Conservation (phyloP, 257 asterid genomes). For the Osmanthus fragrans region DNA sequence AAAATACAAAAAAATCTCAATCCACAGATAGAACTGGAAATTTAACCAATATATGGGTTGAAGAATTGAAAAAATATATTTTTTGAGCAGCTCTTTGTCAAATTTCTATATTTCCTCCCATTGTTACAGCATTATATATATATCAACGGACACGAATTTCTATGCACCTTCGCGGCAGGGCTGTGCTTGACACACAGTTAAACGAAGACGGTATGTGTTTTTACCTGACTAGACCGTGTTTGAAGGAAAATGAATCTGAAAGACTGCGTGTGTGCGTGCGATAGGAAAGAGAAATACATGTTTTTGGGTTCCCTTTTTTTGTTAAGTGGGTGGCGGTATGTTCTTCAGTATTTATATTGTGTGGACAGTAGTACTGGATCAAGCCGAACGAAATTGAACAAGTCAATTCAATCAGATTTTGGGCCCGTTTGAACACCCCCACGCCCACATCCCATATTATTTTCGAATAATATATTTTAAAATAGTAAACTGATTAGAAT, state of each 20-base stretch:
- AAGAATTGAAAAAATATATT: not conserved
- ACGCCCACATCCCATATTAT: no score
- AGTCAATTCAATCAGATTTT: no score
- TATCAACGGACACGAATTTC: not conserved
- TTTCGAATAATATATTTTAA: no score
- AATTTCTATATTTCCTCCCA: not conserved
- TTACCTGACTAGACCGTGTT: slow-evolving; percentile 23
- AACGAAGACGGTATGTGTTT: slow-evolving; percentile 19
- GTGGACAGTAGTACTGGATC: no score
- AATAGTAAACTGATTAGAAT: no score
- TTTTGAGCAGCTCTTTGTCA: not conserved
- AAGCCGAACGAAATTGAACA: no score
- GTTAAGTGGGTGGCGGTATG: no score
- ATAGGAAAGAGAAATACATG: no score
- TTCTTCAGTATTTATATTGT: no score
- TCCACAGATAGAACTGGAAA: slow-evolving; percentile 21
- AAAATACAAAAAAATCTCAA: not conserved
- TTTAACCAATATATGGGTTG: not conserved
- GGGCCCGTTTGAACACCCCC: no score
- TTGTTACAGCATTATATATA: not conserved
- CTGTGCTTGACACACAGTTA: slow-evolving; percentile 31
- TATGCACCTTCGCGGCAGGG: slow-evolving; percentile 17
- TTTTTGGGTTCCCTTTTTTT: no score
- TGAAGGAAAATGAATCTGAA: slow-evolving; percentile 15
- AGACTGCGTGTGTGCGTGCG: not conserved